A percentile compares a stretch with the other conserved stretches of the same genome.
Conservation (phyloP, 176 grass and related monocot genomes). For the Zoysia pacifica region DNA sequence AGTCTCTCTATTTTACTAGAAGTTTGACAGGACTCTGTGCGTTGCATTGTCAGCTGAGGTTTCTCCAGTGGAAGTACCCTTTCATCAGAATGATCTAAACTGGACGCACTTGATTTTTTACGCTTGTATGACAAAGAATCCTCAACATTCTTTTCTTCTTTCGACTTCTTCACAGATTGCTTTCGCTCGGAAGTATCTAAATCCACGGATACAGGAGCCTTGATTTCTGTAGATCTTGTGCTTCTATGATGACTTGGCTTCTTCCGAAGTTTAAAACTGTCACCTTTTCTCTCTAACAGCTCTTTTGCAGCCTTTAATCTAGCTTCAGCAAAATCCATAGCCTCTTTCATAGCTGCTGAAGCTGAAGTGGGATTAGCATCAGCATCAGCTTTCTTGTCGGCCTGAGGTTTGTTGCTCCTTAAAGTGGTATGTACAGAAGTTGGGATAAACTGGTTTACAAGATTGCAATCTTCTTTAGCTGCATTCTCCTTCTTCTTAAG, state of each 20-base stretch:
- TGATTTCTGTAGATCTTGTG: constrained; percentile 51
- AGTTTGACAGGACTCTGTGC: constrained; percentile 40
- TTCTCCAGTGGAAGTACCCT: constrained; percentile 34
- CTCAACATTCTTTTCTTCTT: constrained; percentile 38
- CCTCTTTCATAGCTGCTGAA: constrained; percentile 83
- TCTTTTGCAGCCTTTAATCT: constrained; percentile 88
- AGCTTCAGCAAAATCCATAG: constrained; percentile 88
- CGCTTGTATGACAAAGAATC: constrained; percentile 34
- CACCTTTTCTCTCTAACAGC: constrained; percentile 78
- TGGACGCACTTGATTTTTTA: constrained; percentile 17
- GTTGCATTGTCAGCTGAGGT: constrained; percentile 41
- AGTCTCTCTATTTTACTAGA: constrained; percentile 56
- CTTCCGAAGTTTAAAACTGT: constrained; percentile 76
- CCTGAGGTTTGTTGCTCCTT: constrained; percentile 22
- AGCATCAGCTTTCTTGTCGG: constrained; percentile 46
- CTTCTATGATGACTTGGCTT: constrained; percentile 50
- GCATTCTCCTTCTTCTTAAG: constrained; percentile 36
- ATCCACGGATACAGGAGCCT: constrained; percentile 40
- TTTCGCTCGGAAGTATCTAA: constrained; percentile 33
- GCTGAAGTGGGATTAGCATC: constrained; percentile 69
- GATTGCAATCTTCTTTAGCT: constrained; percentile 28
- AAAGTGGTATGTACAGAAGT: constrained; percentile 10
- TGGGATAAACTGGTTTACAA: constrained; percentile 28
- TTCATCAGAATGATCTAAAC: constrained; percentile 34
- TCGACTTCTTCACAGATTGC: constrained; percentile 19